These are phyloP conservation scores for Lachnellula suecica DNA, from an alignment of 2,329 filamentous ascomycete species.

Conservation along the genomic window DNA sequence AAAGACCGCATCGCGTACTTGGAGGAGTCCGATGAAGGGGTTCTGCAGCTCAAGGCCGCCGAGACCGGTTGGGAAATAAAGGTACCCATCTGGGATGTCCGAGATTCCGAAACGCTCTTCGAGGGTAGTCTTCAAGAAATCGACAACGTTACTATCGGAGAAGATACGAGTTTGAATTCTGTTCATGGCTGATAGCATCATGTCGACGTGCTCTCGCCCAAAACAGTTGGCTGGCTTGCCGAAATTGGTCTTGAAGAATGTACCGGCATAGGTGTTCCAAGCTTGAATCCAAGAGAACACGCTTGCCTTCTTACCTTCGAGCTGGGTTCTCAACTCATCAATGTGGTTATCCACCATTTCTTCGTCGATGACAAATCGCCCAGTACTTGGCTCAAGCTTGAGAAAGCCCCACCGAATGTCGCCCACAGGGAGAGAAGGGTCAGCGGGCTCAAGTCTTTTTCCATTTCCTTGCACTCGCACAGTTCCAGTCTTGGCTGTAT, in stretches of 20 bases:
- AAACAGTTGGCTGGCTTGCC: constrained; percentile 54
- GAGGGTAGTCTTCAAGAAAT: constrained; percentile 48
- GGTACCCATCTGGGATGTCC: constrained; percentile 40
- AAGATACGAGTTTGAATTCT: constrained; percentile 53
- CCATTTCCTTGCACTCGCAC: constrained; percentile 37
- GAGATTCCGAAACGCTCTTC: constrained; percentile 45
- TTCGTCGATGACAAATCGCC: constrained; percentile 55
- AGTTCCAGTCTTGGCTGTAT: constrained; percentile 56
- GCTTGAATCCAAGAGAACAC: constrained; percentile 59
- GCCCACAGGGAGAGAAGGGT: constrained; percentile 45
- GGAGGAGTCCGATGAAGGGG: constrained; percentile 38
- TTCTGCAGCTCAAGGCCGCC: constrained; percentile 42
- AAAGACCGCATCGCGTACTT: constrained; percentile 26
- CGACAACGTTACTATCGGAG: constrained; percentile 40
- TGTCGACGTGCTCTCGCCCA: constrained; percentile 53
- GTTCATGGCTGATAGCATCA: constrained; percentile 50
- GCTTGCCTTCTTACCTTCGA: constrained; percentile 47
- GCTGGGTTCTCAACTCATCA: constrained; percentile 53
- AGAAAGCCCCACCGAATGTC: constrained; percentile 61
- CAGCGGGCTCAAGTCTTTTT: constrained; percentile 15
- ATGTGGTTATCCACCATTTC: constrained; percentile 55
- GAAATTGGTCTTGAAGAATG: constrained; percentile 59
- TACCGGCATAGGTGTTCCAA: constrained; percentile 57
- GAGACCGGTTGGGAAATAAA: constrained; percentile 40
- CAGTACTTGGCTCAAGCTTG: constrained; percentile 46